Evolutionary conservation across 495 filamentous ascomycete species (phyloP), one percentile per base, ranked within the genome.

Genomic region (Sphaerosporella brunnea): DNA sequence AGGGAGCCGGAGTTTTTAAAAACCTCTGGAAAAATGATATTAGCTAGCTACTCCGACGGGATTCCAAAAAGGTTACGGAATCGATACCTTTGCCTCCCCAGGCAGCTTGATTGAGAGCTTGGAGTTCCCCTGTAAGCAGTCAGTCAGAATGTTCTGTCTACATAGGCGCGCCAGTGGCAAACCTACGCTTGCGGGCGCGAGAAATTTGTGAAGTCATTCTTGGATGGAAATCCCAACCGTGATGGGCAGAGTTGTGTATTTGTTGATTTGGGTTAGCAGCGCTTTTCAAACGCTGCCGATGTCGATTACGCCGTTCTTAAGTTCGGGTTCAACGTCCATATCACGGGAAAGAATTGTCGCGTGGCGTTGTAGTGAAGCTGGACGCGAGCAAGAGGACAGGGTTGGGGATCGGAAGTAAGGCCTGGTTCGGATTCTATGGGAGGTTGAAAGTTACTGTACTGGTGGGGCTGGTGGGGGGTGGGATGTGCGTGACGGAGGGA

Each of bases 71-170:
- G 0, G 35, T 23, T 18, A 3, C 30, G 47, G 19, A 49, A 21
- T 23, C 46, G 28, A 45, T 74, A 93, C 88, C 82, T 68, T 69
- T 77, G 53, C 93, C 82, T 43, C 83, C 69, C 90, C 90, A 97
- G 23, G 78, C 82, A 66, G 74, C 72, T 59, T 75, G 70, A 63
- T 97, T 97, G 54, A 93, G 69, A 59, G 81, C 73, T 64, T 84
- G 81, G 62, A 96, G 71, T 65, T 94, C 86, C 64, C 85, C 87
- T 95, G 23, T 26, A 21, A 23, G 15, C 11, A 34, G 24, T n/a
- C n/a, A n/a, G n/a, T n/a, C n/a, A n/a, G n/a, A n/a, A n/a, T n/a
- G n/a, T n/a, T n/a, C n/a, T n/a, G n/a, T n/a, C n/a, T n/a, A n/a
- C n/a, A n/a, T n/a, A n/a, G n/a, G n/a, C n/a, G n/a, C n/a, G n/a